phyloP scores from a whole-genome alignment of 1,139 yeast genomes.

The Saccharomyces hybrid region DNA sequence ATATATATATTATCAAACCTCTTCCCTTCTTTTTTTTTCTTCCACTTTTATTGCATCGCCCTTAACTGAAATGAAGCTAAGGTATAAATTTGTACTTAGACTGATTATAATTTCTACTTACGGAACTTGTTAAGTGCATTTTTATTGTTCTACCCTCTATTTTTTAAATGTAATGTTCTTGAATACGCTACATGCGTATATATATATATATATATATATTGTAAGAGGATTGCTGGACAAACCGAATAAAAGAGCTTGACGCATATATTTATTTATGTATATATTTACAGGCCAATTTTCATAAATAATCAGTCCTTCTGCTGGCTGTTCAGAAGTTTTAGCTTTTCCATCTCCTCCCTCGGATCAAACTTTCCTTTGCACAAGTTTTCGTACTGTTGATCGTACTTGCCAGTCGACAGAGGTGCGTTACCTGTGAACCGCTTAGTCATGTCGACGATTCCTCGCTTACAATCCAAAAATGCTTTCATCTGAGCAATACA shows the following conservation, averaged over 20 bases:
- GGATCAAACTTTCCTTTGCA: slow-evolving; percentile 78
- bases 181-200: background rate
- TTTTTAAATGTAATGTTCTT: background rate
- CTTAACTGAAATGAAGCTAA: background rate
- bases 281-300: background rate
- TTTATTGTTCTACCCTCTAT: too few relatives aligned
- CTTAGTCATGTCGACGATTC: slow-evolving; percentile 82
- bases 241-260: background rate
- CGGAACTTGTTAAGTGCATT: background rate
- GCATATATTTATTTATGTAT: background rate
- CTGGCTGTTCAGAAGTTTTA: slow-evolving; percentile 34
- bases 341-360: slow-evolving; percentile 64
- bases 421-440: slow-evolving; percentile 94
- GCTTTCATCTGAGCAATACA: slow-evolving; percentile 81
- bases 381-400: slow-evolving; percentile 73
- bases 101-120: background rate
- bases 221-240: background rate
- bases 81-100: background rate
- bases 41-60: background rate
- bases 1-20: background rate
- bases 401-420: slow-evolving; percentile 83
- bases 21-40: background rate
- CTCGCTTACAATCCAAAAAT: slow-evolving; percentile 81
- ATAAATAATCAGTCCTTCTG: slow-evolving; percentile 13
- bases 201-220: background rate